Evolutionary conservation across 768 basidiomycete species (phyloP), one percentile per base, ranked within the genome.

Genomic region (Pulveroboletus frians): DNA sequence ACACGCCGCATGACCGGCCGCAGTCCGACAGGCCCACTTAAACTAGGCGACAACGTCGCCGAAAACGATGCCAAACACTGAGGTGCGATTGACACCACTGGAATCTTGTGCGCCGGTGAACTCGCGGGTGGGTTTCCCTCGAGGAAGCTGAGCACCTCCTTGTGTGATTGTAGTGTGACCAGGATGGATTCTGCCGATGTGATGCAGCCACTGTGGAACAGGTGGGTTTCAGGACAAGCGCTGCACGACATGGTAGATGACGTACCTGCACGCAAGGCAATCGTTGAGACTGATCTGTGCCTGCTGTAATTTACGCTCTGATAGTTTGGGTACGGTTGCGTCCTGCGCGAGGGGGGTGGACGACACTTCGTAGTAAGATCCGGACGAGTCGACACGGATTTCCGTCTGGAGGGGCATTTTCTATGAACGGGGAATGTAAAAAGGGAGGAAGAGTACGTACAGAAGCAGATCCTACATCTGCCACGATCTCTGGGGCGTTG

Each of bases 101-200:
- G 83, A 0, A 81, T 60, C 50, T 74, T 80, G 61, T 80, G 73
- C 1, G 59, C 62, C 53, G 73, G 51, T 37, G 72, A 65, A 45
- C 65, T 54, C 42, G 57, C 50, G 3, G 69, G 63, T 1, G 78
- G 70, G 55, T 89, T 90, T 20, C 72, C 67, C 34, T 75, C 68
- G 13, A 97, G 76, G 59, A 92, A 86, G 41, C 79, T 78, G 40
- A 95, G 79, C 4, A 98, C 94, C 67, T 99, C 94, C 14, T 80
- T 80, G 60, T 97, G 94, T 7, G 92, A 95, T 67, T 99, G 95
- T 32, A 96, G 76, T 11, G 93, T 93, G 62, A 99, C 96, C 51
- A 99, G 79, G 39, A 98, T 84, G 17, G 92, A 95, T 74, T 99
- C 95, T 20, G 95, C 95, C 34, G 95, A 97, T 3, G 96, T 99